Conservation (phyloP, 352 stramenopile genomes). For the Pythium insidiosum region DNA sequence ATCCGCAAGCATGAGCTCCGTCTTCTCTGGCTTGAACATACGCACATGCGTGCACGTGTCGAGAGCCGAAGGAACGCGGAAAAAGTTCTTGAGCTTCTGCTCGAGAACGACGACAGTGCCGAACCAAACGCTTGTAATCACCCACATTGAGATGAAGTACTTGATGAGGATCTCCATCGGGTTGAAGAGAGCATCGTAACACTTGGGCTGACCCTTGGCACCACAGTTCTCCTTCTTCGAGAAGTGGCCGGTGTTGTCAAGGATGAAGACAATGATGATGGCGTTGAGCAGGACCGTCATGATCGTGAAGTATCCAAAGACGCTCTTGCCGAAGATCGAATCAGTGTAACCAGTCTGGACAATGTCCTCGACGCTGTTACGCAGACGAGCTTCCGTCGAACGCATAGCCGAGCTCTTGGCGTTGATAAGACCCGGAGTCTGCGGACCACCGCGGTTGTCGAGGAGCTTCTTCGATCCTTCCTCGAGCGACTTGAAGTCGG, state of each 20-base stretch:
- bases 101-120: conserved; percentile 15
- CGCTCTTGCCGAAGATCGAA: conserved; percentile 5
- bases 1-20: conserved; percentile 15
- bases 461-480: conserved; percentile 19
- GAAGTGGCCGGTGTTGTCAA: conserved; percentile 18
- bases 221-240: conserved; percentile 8
- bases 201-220: no score
- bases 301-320: conserved; percentile 12
- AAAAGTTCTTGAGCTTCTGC: conserved; percentile 20
- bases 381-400: conserved; percentile 14
- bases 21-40: conserved; percentile 19
- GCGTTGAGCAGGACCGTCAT: conserved; percentile 17
- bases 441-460: conserved; percentile 16
- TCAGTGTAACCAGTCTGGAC: conserved; percentile 12
- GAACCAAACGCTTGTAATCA: conserved; percentile 15
- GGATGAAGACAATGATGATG: conserved; percentile 15
- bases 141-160: conserved; percentile 19
- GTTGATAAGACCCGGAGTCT: conserved; percentile 9
- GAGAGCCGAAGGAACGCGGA: conserved; percentile 12
- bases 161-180: conserved; percentile 20
- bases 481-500: conserved; percentile 1
- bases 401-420: conserved; percentile 12
- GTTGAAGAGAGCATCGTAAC: no score
- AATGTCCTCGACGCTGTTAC: conserved; percentile 17
- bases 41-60: conserved; percentile 7